A percentile compares a stretch with the other conserved stretches of the same genome.
These are phyloP conservation scores for Peribolospora kevripleyi DNA, from an alignment of 768 basidiomycete species.

Conservation along the genomic window DNA sequence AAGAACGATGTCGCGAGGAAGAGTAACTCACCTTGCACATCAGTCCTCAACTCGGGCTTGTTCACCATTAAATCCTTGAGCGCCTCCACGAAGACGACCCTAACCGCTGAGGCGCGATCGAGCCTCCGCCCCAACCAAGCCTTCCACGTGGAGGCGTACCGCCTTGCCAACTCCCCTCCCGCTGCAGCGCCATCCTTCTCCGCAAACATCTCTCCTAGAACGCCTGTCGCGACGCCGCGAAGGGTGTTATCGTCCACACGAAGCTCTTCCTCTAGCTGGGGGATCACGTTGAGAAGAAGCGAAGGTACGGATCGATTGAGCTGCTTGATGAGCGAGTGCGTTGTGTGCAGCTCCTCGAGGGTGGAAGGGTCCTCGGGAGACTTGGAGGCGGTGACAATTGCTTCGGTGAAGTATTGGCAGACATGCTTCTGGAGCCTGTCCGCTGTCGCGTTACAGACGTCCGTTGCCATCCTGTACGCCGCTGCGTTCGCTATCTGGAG, in stretches of 20 bases:
- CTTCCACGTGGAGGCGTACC: constrained; percentile 64
- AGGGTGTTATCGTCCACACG: constrained; percentile 36
- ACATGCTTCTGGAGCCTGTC: constrained; percentile 75
- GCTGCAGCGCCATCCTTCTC: constrained; percentile 25
- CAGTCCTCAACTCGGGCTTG: constrained; percentile 40
- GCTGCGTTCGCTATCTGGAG: constrained; percentile 9
- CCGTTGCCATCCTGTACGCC: constrained; percentile 55
- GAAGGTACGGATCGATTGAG: constrained; percentile 56
- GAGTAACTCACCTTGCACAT: constrained; percentile 41
- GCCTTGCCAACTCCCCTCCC: constrained; percentile 38
- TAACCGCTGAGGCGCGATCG: constrained; percentile 46
- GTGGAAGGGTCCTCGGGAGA: constrained; percentile 3
- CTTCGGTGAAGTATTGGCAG: constrained; percentile 64
- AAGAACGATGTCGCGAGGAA: background rate
- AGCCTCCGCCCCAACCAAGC: constrained; percentile 55
- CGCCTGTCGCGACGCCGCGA: constrained; percentile 45
- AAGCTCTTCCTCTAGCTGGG: constrained; percentile 75
- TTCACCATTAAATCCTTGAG: constrained; percentile 35
- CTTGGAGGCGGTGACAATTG: constrained; percentile 31
- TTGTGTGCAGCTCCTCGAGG: constrained; percentile 26
- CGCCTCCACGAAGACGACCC: constrained; percentile 55
- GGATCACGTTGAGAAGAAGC: constrained; percentile 69
- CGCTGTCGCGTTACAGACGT: constrained; percentile 57
- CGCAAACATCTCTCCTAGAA: constrained; percentile 72
- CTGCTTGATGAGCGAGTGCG: constrained; percentile 65